phyloP scores from a whole-genome alignment of 257 asterid species.

The Nicotiana benthamiana region DNA sequence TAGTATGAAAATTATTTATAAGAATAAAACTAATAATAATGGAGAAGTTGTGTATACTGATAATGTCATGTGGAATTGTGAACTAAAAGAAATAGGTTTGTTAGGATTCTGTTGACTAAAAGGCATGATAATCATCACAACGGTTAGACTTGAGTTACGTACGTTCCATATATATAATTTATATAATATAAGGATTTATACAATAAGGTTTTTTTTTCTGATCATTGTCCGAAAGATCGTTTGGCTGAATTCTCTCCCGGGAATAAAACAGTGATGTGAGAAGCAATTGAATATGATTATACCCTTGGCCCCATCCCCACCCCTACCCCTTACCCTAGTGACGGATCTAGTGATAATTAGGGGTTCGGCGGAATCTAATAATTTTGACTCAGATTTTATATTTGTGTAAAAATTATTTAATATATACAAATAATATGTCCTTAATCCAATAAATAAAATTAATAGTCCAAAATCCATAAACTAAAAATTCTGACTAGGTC shows the following conservation, averaged over 20 bases:
- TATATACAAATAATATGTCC: no score
- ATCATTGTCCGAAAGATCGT: constrained; percentile 32
- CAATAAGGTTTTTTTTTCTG: constrained; percentile 18
- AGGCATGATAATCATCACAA: constrained; percentile 55
- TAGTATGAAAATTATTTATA: not conserved
- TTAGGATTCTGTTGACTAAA: constrained; percentile 77
- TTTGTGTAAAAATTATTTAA: no score
- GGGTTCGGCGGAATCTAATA: no score
- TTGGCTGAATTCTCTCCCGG: constrained; percentile 36
- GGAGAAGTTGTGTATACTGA: not conserved
- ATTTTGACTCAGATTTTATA: no score
- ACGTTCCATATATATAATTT: constrained; percentile 10
- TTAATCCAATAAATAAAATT: no score
- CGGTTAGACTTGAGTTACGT: constrained; percentile 52
- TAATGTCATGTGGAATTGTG: constrained; percentile 35
- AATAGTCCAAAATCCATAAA: no score
- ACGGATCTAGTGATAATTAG: no score
- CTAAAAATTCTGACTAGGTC: no score
- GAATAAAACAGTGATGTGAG: constrained; percentile 37
- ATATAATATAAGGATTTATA: not conserved
- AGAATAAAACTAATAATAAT: not conserved
- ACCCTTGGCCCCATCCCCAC: not conserved
- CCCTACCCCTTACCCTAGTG: not conserved
- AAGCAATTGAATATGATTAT: constrained; percentile 21
- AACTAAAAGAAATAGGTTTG: constrained; percentile 38